These are phyloP conservation scores for Pichia sp. DNA, from an alignment of 1,139 yeast genomes.

Conservation along the genomic window DNA sequence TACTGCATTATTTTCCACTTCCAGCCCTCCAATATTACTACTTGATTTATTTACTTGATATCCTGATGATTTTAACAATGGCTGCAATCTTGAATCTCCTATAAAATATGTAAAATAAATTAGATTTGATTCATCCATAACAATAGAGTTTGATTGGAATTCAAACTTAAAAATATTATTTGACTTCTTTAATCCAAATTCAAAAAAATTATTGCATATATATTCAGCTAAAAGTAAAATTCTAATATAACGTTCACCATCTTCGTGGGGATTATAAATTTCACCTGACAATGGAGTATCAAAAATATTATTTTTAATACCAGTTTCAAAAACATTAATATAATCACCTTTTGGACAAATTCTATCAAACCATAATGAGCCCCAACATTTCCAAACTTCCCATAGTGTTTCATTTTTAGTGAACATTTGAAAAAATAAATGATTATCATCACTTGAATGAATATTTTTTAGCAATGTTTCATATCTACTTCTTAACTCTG, in stretches of 20 bases:
- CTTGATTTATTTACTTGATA: conserved; percentile 6
- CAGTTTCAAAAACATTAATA: conserved; percentile 46
- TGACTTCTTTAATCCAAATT: conserved; percentile 48
- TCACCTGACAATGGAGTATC: conserved; percentile 67
- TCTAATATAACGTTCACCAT: conserved; percentile 43
- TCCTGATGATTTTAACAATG: conserved; percentile 15
- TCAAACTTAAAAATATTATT: conserved; percentile 41
- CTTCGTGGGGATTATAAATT: conserved; percentile 35
- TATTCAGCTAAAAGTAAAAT: conserved; percentile 35
- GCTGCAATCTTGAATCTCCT: conserved; percentile 23
- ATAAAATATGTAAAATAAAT: conserved; percentile 21
- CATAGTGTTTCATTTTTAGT: conserved; percentile 55
- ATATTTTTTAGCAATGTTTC: conserved; percentile 10
- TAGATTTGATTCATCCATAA: conserved; percentile 14
- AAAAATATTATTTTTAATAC: conserved; percentile 52
- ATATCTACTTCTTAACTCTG: conserved; percentile 18
- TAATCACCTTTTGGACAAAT: conserved; percentile 47
- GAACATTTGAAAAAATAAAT: conserved; percentile 33
- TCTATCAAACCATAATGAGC: conserved; percentile 70
- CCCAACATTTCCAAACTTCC: conserved; percentile 84
- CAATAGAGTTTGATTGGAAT: conserved; percentile 1
- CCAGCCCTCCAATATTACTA: neutral
- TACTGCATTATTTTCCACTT: neutral
- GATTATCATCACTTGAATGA: conserved; percentile 3
- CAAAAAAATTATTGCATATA: conserved; percentile 42